Conservation (phyloP, 2,329 filamentous ascomycete genomes). For the Calonectria naviculata region DNA sequence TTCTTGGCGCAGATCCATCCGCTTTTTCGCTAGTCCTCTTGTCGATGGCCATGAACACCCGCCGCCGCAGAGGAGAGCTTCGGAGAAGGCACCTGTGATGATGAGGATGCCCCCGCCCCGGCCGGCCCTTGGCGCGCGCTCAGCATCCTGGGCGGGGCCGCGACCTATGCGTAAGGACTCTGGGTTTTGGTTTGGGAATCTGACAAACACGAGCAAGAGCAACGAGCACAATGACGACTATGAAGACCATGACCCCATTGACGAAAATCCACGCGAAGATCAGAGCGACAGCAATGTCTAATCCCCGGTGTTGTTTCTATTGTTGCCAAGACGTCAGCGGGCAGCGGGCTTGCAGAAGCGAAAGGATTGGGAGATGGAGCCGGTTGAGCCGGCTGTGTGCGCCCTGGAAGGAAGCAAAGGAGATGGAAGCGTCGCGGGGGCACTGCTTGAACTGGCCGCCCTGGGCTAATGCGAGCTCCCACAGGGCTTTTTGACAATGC, state of each 20-base stretch:
- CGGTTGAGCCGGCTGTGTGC: background rate
- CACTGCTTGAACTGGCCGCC: background rate
- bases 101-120: background rate
- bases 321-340: background rate
- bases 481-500: background rate
- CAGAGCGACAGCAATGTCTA: background rate
- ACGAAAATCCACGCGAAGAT: background rate
- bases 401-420: background rate
- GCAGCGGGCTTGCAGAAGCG: background rate
- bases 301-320: background rate
- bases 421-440: background rate
- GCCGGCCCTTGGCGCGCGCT: background rate
- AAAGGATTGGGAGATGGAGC: background rate
- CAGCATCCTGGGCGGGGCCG: slow-evolving; percentile 3
- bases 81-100: background rate
- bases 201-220: slow-evolving; percentile 7
- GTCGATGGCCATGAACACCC: background rate
- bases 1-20: background rate
- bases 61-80: background rate
- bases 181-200: background rate
- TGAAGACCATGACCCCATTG: background rate
- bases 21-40: background rate
- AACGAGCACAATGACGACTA: slow-evolving; percentile 1
- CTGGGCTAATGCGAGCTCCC: background rate
- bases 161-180: background rate